These are phyloP conservation scores for Backusella mclennaniae DNA, from an alignment of 192 early-diverging fungal genomes.

Conservation along the genomic window DNA sequence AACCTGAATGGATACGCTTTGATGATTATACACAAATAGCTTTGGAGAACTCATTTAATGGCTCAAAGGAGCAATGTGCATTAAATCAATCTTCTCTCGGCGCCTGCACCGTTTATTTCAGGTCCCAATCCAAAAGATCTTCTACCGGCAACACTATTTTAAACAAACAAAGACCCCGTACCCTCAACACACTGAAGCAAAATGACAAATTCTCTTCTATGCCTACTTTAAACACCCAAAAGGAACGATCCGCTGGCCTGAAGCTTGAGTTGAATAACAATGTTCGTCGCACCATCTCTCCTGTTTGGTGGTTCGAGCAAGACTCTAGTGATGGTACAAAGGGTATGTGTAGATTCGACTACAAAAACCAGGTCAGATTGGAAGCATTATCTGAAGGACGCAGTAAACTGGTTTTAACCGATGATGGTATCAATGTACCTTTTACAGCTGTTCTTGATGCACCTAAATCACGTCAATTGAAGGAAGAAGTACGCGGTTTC, in stretches of 20 bases:
- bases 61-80: neutral
- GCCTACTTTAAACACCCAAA: neutral
- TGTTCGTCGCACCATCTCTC: constrained; percentile 19
- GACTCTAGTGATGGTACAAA: constrained; percentile 25
- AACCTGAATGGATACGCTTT: constrained; percentile 13
- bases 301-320: constrained; percentile 32
- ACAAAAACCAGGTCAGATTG: constrained; percentile 32
- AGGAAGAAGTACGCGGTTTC: constrained; percentile 21
- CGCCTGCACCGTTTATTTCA: constrained; percentile 14
- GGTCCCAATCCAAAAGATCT: constrained; percentile 6
- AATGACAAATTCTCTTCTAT: neutral
- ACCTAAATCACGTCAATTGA: neutral
- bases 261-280: constrained; percentile 13
- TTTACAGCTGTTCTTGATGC: constrained; percentile 14
- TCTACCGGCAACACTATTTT: neutral
- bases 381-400: constrained; percentile 29
- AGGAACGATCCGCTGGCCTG: neutral
- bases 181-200: neutral
- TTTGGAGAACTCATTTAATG: constrained; percentile 5
- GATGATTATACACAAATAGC: constrained; percentile 5
- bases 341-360: constrained; percentile 28
- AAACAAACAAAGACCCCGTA: neutral
- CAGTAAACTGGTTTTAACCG: constrained; percentile 8
- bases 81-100: neutral
- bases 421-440: constrained; percentile 15